These are phyloP conservation scores for Neonectria sp. DNA, from an alignment of 2,329 filamentous ascomycete species.

Conservation along the genomic window DNA sequence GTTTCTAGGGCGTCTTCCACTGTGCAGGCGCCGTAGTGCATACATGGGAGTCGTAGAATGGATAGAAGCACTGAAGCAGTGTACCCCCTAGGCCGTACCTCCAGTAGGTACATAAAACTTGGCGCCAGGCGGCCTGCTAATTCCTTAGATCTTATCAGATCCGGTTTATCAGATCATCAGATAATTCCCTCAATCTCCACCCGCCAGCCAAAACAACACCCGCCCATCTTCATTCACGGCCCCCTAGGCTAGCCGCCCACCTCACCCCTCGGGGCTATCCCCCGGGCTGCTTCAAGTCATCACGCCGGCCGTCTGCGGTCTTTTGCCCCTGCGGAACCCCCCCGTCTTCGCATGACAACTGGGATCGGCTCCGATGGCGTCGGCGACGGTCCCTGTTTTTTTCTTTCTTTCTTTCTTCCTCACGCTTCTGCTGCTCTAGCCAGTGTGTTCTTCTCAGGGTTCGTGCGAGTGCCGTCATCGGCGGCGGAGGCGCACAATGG, in stretches of 20 bases:
- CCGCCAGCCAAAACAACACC: slow-evolving; percentile 15
- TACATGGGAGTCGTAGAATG: neutral
- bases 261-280: slow-evolving; percentile 6
- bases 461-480: slow-evolving; percentile 40
- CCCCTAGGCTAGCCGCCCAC: slow-evolving; percentile 11
- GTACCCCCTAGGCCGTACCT: neutral
- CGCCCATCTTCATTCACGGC: slow-evolving; percentile 36
- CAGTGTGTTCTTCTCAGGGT: neutral
- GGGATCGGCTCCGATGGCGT: slow-evolving; percentile 39
- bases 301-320: neutral
- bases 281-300: slow-evolving; percentile 3
- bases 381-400: slow-evolving; percentile 22
- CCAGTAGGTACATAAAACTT: slow-evolving; percentile 2
- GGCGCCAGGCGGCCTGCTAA: slow-evolving; percentile 15
- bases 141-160: slow-evolving; percentile 58
- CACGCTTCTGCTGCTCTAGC: neutral
- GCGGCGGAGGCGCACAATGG: slow-evolving; percentile 13
- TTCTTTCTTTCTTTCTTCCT: slow-evolving; percentile 15
- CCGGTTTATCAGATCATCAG: slow-evolving; percentile 71
- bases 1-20: slow-evolving; percentile 25
- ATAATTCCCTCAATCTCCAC: slow-evolving; percentile 62
- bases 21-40: slow-evolving; percentile 4
- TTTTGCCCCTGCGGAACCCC: slow-evolving; percentile 30
- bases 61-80: neutral
- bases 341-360: slow-evolving; percentile 34